phyloP scores from a whole-genome alignment of 2,329 filamentous ascomycete species.

The Didymella keratinophila region DNA sequence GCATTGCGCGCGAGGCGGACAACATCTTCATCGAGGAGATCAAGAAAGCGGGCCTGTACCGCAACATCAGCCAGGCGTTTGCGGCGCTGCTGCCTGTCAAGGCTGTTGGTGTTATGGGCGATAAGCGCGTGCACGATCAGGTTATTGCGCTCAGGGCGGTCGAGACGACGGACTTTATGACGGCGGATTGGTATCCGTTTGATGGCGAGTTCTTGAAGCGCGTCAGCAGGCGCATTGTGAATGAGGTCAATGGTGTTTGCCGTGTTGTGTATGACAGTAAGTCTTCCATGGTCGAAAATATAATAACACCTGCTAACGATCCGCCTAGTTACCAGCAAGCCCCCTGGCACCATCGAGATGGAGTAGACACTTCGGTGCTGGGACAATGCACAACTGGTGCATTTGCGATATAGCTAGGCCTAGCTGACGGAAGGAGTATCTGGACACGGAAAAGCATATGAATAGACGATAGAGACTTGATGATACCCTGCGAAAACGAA shows the following conservation, averaged over 20 bases:
- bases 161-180: conserved; percentile 76
- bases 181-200: conserved; percentile 73
- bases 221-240: conserved; percentile 74
- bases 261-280: conserved; percentile 74
- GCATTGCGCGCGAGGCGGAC: conserved; percentile 80
- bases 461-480: conserved; percentile 36
- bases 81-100: conserved; percentile 72
- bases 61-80: conserved; percentile 74
- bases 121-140: conserved; percentile 71
- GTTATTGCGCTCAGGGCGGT: conserved; percentile 70
- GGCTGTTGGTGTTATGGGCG: conserved; percentile 73
- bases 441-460: conserved; percentile 19
- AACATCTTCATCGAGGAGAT: conserved; percentile 82
- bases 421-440: conserved; percentile 1
- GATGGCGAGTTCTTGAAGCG: conserved; percentile 69
- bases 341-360: conserved; percentile 77
- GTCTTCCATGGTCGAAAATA: no score
- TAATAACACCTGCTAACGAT: no score
- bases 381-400: not conserved
- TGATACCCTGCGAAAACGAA: conserved; percentile 35
- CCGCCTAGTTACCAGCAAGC: conserved; percentile 71
- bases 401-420: conserved; percentile 9
- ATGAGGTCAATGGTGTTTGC: conserved; percentile 76
- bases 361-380: conserved; percentile 58
- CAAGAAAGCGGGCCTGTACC: conserved; percentile 73